Evolutionary conservation across 2,329 filamentous ascomycete genomes (phyloP), one percentile per base, ranked within the genome.

Genomic region (Fusarium musae): DNA sequence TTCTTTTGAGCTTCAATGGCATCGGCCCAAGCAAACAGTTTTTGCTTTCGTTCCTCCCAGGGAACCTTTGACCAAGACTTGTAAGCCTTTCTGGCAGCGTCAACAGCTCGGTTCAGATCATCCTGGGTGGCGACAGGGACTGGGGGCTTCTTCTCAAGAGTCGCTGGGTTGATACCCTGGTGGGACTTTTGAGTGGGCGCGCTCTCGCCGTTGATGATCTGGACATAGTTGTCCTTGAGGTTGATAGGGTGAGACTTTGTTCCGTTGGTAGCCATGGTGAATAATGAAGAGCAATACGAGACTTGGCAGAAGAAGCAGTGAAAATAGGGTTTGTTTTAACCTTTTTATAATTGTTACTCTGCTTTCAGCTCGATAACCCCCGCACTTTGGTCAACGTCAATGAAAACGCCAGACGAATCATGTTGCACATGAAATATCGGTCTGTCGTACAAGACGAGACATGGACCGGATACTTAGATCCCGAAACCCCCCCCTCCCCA

Each of bases 121-220:
- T 72, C 72, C 3, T 72, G 44, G 1, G 74, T 75, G 13, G 77
- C 75, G 3, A 80, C 65, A 3, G 78, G 78, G 2, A 79, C 78
- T 13, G 75, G 63, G 34, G 78, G 75, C n/a, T 82, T 77, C 13
- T 78, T 78, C 30, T 79, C 68, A 5, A 80, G 75, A 0, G 59
- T 82, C 59, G 69, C 82, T 66, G 69, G 82, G 75, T 78, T 82
- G 75, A 32, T 78, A 63, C 63, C 73, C 36, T 70, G 74, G 5
- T 74, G 74, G 6, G 66, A 64, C 23, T 70, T 65, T 21, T 70
- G 47, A 3, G 76, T 77, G 0, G 72, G 62, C 16, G 65, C 46
- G 6, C 52, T 69, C 30, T 78, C 61, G 23, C 76, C 76, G 23
- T 71, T 63, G n/a, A 78, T 78, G 47, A 77, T 75, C 47, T 78